Conservation (phyloP, 2,329 filamentous ascomycete genomes). For the Talaromyces islandicus region DNA sequence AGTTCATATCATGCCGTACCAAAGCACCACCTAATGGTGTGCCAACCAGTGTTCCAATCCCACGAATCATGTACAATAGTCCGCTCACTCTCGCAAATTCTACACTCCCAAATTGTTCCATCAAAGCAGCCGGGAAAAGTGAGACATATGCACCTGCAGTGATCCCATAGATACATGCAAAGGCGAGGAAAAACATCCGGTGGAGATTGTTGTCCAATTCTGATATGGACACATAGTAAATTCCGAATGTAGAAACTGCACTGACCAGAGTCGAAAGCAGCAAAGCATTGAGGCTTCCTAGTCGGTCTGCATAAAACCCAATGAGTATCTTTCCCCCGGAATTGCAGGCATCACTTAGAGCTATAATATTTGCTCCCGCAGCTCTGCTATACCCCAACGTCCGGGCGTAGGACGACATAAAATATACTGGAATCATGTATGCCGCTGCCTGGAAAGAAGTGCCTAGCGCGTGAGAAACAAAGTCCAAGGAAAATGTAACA, state of each 20-base stretch:
- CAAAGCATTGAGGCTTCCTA: constrained; percentile 36
- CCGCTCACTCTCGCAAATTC: constrained; percentile 34
- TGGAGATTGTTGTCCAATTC: constrained; percentile 9
- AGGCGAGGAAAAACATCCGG: constrained; percentile 26
- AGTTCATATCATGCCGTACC: background rate
- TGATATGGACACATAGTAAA: constrained; percentile 22
- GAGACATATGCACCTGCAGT: constrained; percentile 37
- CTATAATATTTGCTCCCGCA: constrained; percentile 35
- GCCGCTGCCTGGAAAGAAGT: constrained; percentile 34
- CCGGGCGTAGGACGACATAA: constrained; percentile 35
- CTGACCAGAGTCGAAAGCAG: constrained; percentile 28
- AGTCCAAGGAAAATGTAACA: constrained; percentile 26
- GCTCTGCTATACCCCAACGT: constrained; percentile 31
- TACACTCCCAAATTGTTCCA: constrained; percentile 34
- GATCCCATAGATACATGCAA: constrained; percentile 29
- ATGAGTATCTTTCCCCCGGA: constrained; percentile 34
- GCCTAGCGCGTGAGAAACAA: constrained; percentile 31
- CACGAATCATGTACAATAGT: constrained; percentile 33
- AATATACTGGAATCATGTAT: constrained; percentile 36
- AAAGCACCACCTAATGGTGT: constrained; percentile 22
- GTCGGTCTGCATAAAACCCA: constrained; percentile 33
- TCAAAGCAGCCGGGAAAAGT: constrained; percentile 32
- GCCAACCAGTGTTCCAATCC: constrained; percentile 32
- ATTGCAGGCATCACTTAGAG: constrained; percentile 38
- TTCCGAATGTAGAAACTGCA: constrained; percentile 21